Evolutionary conservation across 1,284 basidiomycete species (phyloP).

Genomic region (Marasmius tenuissimus): DNA sequence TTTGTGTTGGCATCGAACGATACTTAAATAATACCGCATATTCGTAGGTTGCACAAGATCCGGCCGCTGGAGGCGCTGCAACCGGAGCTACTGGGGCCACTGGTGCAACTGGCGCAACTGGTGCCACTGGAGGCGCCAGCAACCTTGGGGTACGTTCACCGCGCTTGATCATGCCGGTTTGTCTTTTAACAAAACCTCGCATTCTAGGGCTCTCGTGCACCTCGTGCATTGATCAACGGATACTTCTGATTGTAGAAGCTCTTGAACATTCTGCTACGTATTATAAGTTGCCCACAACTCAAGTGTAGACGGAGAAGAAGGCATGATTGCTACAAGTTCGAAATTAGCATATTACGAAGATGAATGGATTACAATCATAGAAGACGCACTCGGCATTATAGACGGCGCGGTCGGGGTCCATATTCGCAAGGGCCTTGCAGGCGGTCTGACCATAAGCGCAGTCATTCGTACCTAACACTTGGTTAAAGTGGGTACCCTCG

Average conservation of each 20-base stretch:
- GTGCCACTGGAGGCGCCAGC: no score
- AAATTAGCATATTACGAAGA: no score
- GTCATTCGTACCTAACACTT: slow-evolving; percentile 12
- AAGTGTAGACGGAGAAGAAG: no score
- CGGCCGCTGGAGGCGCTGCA: not conserved
- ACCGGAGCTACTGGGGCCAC: slow-evolving; percentile 3
- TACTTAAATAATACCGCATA: not conserved
- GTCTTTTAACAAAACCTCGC: not conserved
- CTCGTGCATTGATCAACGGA: not conserved
- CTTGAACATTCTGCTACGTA: no score
- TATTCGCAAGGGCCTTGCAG: slow-evolving; percentile 6
- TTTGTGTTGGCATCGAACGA: not conserved
- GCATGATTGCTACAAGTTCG: no score
- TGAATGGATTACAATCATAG: no score
- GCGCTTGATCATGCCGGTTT: no score
- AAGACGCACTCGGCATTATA: slow-evolving; percentile 15
- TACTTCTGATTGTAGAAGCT: no score
- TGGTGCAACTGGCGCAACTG: slow-evolving; percentile 1
- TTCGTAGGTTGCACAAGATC: not conserved
- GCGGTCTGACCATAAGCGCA: slow-evolving; percentile 5
- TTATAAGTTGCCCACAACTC: no score
- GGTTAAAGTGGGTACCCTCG: slow-evolving; percentile 12
- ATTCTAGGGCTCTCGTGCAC: not conserved
- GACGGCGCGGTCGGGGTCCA: slow-evolving; percentile 6
- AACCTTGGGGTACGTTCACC: no score